Percentiles rank a stretch among this genome's conserved stretches.
Evolutionary conservation across 108 stramenopile genomes (phyloP).

Genomic region (Nitzschia palea): DNA sequence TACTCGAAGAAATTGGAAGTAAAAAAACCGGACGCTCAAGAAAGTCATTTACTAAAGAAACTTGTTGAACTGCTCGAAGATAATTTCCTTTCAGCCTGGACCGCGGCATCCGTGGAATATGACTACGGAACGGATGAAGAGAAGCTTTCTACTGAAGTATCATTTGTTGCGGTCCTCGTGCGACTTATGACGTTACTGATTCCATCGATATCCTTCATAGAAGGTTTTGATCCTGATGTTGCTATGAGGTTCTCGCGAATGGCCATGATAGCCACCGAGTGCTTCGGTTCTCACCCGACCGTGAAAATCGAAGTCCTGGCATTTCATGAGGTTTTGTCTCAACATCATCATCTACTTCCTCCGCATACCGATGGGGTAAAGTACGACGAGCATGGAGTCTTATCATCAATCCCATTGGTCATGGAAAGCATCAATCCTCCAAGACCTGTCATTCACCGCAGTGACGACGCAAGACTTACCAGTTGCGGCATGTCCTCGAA

Average conservation of each 20-base stretch:
- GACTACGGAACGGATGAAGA: slow-evolving; percentile 56
- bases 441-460: slow-evolving; percentile 9
- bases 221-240: slow-evolving; percentile 45
- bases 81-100: slow-evolving; percentile 73
- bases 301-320: slow-evolving; percentile 68
- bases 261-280: slow-evolving; percentile 56
- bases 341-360: slow-evolving; percentile 32
- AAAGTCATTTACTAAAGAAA: slow-evolving; percentile 66
- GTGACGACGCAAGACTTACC: slow-evolving; percentile 1
- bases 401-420: slow-evolving; percentile 59
- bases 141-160: slow-evolving; percentile 56
- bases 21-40: slow-evolving; percentile 22
- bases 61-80: slow-evolving; percentile 71
- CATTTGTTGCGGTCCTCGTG: slow-evolving; percentile 65
- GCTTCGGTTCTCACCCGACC: slow-evolving; percentile 46
- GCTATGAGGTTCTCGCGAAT: slow-evolving; percentile 66
- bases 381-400: slow-evolving; percentile 50
- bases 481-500: slow-evolving; percentile 12
- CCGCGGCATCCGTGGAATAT: slow-evolving; percentile 57
- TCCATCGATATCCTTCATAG: slow-evolving; percentile 49
- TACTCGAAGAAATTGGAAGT: slow-evolving; percentile 48
- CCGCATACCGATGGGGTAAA: slow-evolving; percentile 36
- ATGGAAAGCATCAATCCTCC: slow-evolving; percentile 26
- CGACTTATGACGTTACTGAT: slow-evolving; percentile 79
- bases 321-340: slow-evolving; percentile 73